Percentiles rank a stretch among this genome's conserved stretches.
Evolutionary conservation across 2,329 filamentous ascomycete genomes (phyloP).

Genomic region (Zasmidium cellare): DNA sequence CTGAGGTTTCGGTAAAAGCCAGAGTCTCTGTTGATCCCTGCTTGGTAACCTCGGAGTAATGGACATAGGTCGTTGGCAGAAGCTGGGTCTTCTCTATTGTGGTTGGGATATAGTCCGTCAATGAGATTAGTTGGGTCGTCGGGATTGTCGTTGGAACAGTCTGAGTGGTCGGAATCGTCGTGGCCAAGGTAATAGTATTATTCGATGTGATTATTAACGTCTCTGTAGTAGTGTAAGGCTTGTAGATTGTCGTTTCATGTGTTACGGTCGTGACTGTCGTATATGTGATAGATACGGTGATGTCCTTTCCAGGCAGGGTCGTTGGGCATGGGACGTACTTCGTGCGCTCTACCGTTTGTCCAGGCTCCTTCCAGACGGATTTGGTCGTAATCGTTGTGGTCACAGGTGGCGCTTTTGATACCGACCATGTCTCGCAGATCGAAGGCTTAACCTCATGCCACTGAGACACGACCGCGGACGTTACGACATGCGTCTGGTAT

Average conservation of each 20-base stretch:
- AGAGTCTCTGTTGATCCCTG: not conserved
- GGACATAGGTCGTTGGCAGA: no score
- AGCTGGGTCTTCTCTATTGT: not conserved
- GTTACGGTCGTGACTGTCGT: not conserved
- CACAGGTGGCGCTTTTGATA: not conserved
- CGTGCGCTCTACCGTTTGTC: not conserved
- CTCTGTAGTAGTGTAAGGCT: not conserved
- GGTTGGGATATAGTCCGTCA: not conserved
- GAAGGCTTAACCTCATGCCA: not conserved
- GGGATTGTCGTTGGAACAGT: conserved; percentile 1
- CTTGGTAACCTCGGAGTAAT: not conserved
- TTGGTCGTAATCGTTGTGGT: not conserved
- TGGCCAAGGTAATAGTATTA: conserved; percentile 2
- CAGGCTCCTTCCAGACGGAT: not conserved
- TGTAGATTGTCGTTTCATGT: not conserved
- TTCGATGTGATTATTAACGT: not conserved
- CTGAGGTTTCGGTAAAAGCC: not conserved
- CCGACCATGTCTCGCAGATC: not conserved
- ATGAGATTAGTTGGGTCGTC: not conserved
- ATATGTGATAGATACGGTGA: not conserved
- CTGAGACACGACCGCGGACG: not conserved
- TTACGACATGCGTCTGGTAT: not conserved
- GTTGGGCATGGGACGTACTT: not conserved
- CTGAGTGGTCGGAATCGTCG: conserved; percentile 1
- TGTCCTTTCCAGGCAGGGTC: not conserved